These are phyloP conservation scores for Ceriops zippeliana DNA, from an alignment of 345 rosid genomes.

Conservation along the genomic window DNA sequence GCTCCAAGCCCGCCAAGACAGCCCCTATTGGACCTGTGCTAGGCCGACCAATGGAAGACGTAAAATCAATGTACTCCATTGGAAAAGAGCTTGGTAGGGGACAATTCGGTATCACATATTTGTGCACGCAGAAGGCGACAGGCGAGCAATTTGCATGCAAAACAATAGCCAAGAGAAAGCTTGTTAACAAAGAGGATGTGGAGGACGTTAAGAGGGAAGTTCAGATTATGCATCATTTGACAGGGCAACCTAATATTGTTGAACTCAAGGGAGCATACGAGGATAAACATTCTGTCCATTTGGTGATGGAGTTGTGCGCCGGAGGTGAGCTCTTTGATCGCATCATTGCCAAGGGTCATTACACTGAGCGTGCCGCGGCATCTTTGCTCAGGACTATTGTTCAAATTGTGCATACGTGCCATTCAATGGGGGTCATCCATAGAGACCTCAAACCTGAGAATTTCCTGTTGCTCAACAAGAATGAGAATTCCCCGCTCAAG, in stretches of 20 bases:
- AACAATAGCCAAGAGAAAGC: slow-evolving; percentile 82
- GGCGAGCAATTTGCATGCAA: slow-evolving; percentile 88
- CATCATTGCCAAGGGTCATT: slow-evolving; percentile 90
- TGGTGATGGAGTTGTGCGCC: slow-evolving; percentile 93
- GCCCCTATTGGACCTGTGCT: slow-evolving; percentile 63
- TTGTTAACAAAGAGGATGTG: slow-evolving; percentile 80
- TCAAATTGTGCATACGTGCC: slow-evolving; percentile 81
- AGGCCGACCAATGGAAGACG: slow-evolving; percentile 90
- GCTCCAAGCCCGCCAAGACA: slow-evolving; percentile 33
- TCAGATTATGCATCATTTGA: slow-evolving; percentile 87
- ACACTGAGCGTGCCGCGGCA: slow-evolving; percentile 87
- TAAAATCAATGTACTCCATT: slow-evolving; percentile 54
- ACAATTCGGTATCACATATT: slow-evolving; percentile 83
- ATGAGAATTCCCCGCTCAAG: slow-evolving; percentile 78
- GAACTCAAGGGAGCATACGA: slow-evolving; percentile 94
- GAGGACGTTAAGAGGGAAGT: slow-evolving; percentile 93
- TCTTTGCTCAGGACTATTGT: slow-evolving; percentile 80
- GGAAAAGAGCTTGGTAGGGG: slow-evolving; percentile 93
- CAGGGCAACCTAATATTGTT: slow-evolving; percentile 84
- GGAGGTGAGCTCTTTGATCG: slow-evolving; percentile 92
- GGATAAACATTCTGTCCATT: slow-evolving; percentile 88
- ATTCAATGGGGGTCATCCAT: slow-evolving; percentile 93
- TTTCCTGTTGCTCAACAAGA: slow-evolving; percentile 70
- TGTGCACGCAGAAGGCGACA: slow-evolving; percentile 66
- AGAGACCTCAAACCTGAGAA: slow-evolving; percentile 97